Conservation (phyloP, 2,329 filamentous ascomycete species). For the Ascosphaera apis region DNA sequence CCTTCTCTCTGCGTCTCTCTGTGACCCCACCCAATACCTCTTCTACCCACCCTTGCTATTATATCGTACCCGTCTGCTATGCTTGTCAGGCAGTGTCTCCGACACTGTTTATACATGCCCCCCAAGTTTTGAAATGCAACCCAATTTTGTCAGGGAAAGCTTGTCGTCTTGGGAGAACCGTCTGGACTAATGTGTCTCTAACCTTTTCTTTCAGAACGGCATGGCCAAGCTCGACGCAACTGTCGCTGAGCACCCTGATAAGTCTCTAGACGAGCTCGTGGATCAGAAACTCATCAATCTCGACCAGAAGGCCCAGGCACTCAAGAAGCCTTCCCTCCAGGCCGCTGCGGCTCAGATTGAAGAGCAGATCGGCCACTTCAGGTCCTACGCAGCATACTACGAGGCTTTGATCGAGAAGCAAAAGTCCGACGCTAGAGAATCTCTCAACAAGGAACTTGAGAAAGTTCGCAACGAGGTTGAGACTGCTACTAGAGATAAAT, state of each 20-base stretch:
- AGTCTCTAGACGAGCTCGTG: constrained; percentile 39
- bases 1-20: neutral
- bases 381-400: constrained; percentile 34
- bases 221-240: constrained; percentile 38
- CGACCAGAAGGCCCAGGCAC: constrained; percentile 38
- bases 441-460: constrained; percentile 32
- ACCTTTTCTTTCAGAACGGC: constrained; percentile 22
- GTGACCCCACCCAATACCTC: too few species aligned
- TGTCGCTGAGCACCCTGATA: constrained; percentile 34
- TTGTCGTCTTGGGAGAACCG: too few species aligned
- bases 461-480: constrained; percentile 27
- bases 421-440: constrained; percentile 30
- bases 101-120: too few species aligned
- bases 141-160: too few species aligned
- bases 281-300: constrained; percentile 38
- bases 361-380: constrained; percentile 37
- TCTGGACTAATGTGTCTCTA: constrained; percentile 9
- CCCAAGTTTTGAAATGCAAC: too few species aligned
- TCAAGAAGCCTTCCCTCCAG: constrained; percentile 40
- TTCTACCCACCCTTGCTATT: too few species aligned
- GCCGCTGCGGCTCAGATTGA: constrained; percentile 32
- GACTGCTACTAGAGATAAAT: constrained; percentile 24
- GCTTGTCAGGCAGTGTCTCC: too few species aligned
- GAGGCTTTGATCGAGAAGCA: constrained; percentile 31
- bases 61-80: too few species aligned